Conservation (phyloP, 352 stramenopile genomes). For the Hyaloperonospora brassicae region DNA sequence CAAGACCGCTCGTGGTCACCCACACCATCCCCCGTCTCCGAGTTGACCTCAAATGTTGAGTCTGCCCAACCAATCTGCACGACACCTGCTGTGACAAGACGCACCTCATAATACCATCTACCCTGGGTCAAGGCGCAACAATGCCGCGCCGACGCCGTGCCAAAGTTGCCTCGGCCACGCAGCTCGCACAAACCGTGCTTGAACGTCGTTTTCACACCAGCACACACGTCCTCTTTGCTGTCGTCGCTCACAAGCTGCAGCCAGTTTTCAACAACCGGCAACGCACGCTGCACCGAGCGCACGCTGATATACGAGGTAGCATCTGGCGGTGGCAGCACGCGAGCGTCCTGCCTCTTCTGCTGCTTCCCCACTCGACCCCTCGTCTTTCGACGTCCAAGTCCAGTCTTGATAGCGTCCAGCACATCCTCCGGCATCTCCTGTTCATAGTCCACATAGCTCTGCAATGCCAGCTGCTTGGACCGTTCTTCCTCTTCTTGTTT, state of each 20-base stretch:
- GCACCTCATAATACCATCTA: constrained; percentile 89
- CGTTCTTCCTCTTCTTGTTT: constrained; percentile 52
- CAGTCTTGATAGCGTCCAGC: constrained; percentile 56
- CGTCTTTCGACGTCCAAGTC: constrained; percentile 42
- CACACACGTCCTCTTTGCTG: constrained; percentile 9
- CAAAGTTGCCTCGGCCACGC: constrained; percentile 67
- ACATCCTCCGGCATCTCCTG: constrained; percentile 55
- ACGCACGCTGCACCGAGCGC: constrained; percentile 15
- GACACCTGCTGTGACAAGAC: constrained; percentile 80
- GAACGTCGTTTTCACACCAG: constrained; percentile 40
- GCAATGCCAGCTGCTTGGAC: constrained; percentile 54
- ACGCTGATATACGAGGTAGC: constrained; percentile 26
- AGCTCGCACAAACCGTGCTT: constrained; percentile 67
- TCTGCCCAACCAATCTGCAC: constrained; percentile 91
- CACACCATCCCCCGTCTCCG: constrained; percentile 79
- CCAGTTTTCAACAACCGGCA: constrained; percentile 25
- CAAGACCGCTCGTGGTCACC: constrained; percentile 87
- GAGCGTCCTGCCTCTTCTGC: constrained; percentile 6
- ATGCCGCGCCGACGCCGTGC: constrained; percentile 47
- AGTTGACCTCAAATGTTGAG: constrained; percentile 64
- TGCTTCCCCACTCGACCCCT: constrained; percentile 23
- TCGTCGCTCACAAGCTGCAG: constrained; percentile 38
- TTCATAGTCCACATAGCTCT: constrained; percentile 73
- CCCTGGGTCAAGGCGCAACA: constrained; percentile 39
- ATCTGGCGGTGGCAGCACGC: constrained; percentile 25